Conservation (phyloP, 2,329 filamentous ascomycete species). For the Colletotrichum nymphaeae region DNA sequence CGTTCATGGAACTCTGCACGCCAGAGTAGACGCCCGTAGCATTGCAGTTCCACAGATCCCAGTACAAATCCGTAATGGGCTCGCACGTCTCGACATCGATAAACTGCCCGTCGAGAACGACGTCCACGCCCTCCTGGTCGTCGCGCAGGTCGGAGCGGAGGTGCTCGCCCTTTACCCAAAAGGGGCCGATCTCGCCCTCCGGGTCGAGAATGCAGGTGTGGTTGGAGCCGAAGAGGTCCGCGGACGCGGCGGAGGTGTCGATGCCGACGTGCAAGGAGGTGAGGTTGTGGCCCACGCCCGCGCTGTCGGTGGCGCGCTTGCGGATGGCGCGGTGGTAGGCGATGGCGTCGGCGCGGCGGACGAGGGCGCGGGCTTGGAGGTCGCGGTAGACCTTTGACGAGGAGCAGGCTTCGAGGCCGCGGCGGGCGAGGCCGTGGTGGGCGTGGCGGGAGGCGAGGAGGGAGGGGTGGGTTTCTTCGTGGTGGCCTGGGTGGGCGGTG, state of each 20-base stretch:
- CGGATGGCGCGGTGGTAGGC: constrained; percentile 23
- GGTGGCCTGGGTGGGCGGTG: constrained; percentile 21
- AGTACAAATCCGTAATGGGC: constrained; percentile 30
- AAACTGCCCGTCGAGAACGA: constrained; percentile 28
- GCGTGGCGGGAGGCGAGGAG: constrained; percentile 20
- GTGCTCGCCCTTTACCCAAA: constrained; percentile 45
- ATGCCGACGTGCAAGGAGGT: constrained; percentile 9
- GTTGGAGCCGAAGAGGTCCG: constrained; percentile 47
- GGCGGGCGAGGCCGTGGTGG: constrained; percentile 23
- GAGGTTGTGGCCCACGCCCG: constrained; percentile 12
- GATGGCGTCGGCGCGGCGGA: constrained; percentile 19
- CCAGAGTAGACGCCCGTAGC: constrained; percentile 55
- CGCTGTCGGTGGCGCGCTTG: constrained; percentile 20
- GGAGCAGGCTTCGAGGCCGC: constrained; percentile 14
- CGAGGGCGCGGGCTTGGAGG: constrained; percentile 19
- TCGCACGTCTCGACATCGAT: constrained; percentile 33
- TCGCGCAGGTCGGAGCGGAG: constrained; percentile 28
- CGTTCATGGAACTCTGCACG: constrained; percentile 39
- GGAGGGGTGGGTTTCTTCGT: constrained; percentile 13
- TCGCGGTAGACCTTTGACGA: constrained; percentile 15
- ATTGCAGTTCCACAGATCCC: constrained; percentile 42
- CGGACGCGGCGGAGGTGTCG: constrained; percentile 8
- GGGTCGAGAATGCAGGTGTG: constrained; percentile 57
- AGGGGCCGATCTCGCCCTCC: constrained; percentile 60
- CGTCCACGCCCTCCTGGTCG: constrained; percentile 20